Percentiles rank a stretch among this genome's conserved stretches.
Evolutionary conservation across 1,284 basidiomycete genomes (phyloP).

Genomic region (Trametes hirsuta): DNA sequence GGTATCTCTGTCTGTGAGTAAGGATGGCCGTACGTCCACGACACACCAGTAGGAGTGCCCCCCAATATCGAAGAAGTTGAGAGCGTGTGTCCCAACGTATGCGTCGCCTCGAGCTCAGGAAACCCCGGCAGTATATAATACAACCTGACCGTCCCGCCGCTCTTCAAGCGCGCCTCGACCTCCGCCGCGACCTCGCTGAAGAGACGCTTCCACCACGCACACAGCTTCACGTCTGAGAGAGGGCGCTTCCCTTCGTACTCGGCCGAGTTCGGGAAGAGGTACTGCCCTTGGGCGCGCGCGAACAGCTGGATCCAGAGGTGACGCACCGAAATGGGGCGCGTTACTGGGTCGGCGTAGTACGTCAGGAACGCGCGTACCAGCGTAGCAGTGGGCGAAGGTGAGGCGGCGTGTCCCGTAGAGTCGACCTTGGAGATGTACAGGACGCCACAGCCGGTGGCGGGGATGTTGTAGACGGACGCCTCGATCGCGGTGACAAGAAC

Average conservation of each 20-base stretch:
- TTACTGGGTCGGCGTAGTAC: conserved; percentile 71
- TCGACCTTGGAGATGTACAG: conserved; percentile 96
- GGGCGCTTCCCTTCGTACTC: conserved; percentile 77
- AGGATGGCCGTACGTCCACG: conserved; percentile 79
- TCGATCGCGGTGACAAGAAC: conserved; percentile 83
- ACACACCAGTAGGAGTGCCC: conserved; percentile 17
- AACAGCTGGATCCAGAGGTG: conserved; percentile 87
- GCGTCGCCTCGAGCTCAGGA: conserved; percentile 68
- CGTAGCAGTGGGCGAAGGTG: conserved; percentile 65
- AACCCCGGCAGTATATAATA: conserved; percentile 80
- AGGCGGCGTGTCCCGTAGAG: conserved; percentile 77
- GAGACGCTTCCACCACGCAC: conserved; percentile 91
- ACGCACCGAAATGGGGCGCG: conserved; percentile 57
- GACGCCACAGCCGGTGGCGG: conserved; percentile 69
- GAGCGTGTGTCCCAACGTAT: conserved; percentile 48
- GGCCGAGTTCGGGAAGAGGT: conserved; percentile 92
- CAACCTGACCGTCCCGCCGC: conserved; percentile 40
- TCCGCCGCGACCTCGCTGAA: conserved; percentile 59
- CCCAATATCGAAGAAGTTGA: conserved; percentile 23
- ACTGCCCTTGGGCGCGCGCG: conserved; percentile 89
- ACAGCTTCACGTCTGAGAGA: conserved; percentile 79
- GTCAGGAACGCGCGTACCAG: conserved; percentile 72
- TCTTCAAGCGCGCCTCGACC: conserved; percentile 31
- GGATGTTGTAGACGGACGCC: conserved; percentile 78
- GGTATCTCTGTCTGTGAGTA: conserved; percentile 63